Percentiles rank a stretch among this genome's conserved stretches.
These are phyloP conservation scores for Diutina scorzettiae DNA, from an alignment of 1,139 yeast species.

Conservation along the genomic window DNA sequence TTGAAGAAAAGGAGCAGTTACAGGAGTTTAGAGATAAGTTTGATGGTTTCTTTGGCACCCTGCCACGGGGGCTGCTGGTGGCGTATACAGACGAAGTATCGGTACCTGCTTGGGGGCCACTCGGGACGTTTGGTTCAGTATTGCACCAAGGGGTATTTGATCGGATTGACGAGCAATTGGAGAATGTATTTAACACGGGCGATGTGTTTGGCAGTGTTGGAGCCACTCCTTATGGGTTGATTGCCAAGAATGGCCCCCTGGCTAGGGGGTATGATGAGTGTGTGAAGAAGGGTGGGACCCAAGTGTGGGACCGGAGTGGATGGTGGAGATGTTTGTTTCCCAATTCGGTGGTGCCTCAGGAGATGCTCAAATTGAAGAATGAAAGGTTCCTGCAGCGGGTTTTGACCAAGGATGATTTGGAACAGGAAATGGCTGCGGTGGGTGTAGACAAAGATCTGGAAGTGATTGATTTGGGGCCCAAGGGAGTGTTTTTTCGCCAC, in stretches of 20 bases:
- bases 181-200: neutral
- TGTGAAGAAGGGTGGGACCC: slow-evolving; percentile 46
- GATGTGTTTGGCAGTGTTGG: slow-evolving; percentile 10
- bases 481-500: slow-evolving; percentile 41
- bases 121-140: neutral
- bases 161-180: neutral
- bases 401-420: slow-evolving; percentile 41
- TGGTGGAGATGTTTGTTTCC: slow-evolving; percentile 87
- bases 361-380: slow-evolving; percentile 19
- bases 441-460: slow-evolving; percentile 11
- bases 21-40: slow-evolving; percentile 1
- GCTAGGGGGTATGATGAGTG: slow-evolving; percentile 52
- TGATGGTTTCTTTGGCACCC: neutral
- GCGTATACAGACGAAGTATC: too few species aligned
- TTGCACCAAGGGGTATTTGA: neutral
- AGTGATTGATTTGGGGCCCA: slow-evolving; percentile 25
- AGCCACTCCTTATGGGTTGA: slow-evolving; percentile 33
- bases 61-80: too few species aligned
- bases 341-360: slow-evolving; percentile 29
- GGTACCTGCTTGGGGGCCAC: neutral
- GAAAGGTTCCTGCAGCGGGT: slow-evolving; percentile 16
- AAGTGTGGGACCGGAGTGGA: slow-evolving; percentile 73
- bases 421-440: slow-evolving; percentile 13
- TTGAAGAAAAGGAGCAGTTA: neutral
- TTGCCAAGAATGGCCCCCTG: slow-evolving; percentile 53